These are phyloP conservation scores for Phialophora expanda DNA, from an alignment of 2,329 filamentous ascomycete species.

Conservation along the genomic window DNA sequence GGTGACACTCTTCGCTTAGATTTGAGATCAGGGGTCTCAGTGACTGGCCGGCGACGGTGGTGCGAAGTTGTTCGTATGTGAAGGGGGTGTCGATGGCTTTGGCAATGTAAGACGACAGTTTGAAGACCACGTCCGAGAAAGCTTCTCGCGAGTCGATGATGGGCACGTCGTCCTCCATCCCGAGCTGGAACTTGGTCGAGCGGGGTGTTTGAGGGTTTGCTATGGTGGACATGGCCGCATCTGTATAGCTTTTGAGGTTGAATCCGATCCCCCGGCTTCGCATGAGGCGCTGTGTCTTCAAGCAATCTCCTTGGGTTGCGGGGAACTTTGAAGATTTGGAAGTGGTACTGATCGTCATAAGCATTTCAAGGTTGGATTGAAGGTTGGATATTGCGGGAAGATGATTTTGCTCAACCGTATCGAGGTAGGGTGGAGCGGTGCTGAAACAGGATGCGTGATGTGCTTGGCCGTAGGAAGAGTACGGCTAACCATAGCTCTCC, in stretches of 20 bases:
- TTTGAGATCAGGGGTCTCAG: constrained; percentile 48
- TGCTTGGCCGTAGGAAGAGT: not conserved
- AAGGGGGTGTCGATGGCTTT: constrained; percentile 50
- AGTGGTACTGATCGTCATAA: not conserved
- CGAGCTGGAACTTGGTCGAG: constrained; percentile 30
- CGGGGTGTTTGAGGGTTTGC: constrained; percentile 34
- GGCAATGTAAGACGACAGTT: constrained; percentile 50
- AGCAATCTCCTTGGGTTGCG: not conserved
- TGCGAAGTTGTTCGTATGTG: constrained; percentile 54
- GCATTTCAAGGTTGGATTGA: not conserved
- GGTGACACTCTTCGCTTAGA: constrained; percentile 50
- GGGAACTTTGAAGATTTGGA: not conserved
- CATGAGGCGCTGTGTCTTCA: constrained; percentile 18
- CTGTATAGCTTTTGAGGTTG: constrained; percentile 33
- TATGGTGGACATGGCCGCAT: constrained; percentile 26
- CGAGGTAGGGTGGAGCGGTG: not conserved
- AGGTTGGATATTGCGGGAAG: not conserved
- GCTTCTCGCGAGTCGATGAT: constrained; percentile 49
- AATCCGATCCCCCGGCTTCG: constrained; percentile 29
- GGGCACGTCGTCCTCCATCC: constrained; percentile 44
- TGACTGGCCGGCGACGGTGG: constrained; percentile 46
- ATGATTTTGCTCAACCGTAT: not conserved
- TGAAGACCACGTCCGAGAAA: constrained; percentile 48
- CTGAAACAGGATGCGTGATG: too few relatives aligned
- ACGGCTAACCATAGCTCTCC: not conserved